Evolutionary conservation across 1,284 basidiomycete genomes (phyloP), one percentile per base, ranked within the genome.

Genomic region (Trichosporon coremiiforme): DNA sequence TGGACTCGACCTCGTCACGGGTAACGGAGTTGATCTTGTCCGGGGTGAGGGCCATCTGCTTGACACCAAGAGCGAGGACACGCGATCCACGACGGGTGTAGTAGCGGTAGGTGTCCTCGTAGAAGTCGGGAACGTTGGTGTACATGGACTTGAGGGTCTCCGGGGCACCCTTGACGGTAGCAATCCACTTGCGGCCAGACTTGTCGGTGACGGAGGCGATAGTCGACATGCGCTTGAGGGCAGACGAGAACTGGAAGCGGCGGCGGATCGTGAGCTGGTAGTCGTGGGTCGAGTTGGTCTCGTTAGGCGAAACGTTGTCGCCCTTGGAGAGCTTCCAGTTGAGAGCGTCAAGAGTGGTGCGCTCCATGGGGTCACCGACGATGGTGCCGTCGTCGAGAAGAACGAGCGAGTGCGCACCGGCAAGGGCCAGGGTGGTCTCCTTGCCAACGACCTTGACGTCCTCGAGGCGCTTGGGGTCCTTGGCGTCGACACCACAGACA

Each of bases 351-450:
- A 99, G 85, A 0, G 96, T 96, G 0, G 93, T 96, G 85, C 96
- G 96, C 84, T 99, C 96, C 96, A 99, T 99, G 0, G 97, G 96
- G 81, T 99, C 97, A 15, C 96, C 97, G 41, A 99, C 95, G 45
- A 97, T 86, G 0, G 90, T 90, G 4, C 94, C 96, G 78, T 87
- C 87, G 65, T 98, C 95, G 47, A 99, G 87, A 66, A 93, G 87
- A 22, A 99, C 96, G 3, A 99, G 86, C 0, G 97, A 95, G 79
- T 99, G 97, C 0, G 97, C 95, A 7, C 94, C 90, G 57, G 96
- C 96, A 13, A 99, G 89, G 69, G 94, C 93, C 0, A 93, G 85
- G 2, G 90, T 93, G 0, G 96, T 98, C 73, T 94, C 90, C 64
- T 88, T 87, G 1, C 87, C 85, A 8, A 90, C 89, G 66, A 91